Evolutionary conservation across 768 basidiomycete species (phyloP).

Genomic region (Podaxis mareebaensis): DNA sequence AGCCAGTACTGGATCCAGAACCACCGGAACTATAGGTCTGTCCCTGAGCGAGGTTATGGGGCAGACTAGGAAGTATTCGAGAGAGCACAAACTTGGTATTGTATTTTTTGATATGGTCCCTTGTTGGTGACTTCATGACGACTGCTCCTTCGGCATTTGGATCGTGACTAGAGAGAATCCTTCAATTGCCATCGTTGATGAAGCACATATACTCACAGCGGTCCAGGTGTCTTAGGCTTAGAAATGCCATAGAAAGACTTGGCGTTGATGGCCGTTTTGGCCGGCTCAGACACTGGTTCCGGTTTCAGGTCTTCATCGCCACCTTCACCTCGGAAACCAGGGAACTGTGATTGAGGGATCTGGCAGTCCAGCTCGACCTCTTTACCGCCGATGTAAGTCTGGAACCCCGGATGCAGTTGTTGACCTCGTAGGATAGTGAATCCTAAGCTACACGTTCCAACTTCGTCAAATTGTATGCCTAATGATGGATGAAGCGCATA

Average conservation of each 20-base stretch:
- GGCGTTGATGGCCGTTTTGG: slow-evolving; percentile 15
- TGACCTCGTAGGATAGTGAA: slow-evolving; percentile 61
- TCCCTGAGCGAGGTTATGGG: slow-evolving; percentile 40
- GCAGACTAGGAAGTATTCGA: slow-evolving; percentile 7
- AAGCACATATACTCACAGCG: slow-evolving; percentile 43
- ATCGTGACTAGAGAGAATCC: slow-evolving; percentile 58
- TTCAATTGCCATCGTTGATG: neutral
- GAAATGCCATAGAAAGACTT: slow-evolving; percentile 59
- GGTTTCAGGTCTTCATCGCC: slow-evolving; percentile 8
- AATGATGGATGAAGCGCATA: slow-evolving; percentile 30
- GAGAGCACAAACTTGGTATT: slow-evolving; percentile 62
- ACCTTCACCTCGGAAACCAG: slow-evolving; percentile 31
- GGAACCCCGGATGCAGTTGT: slow-evolving; percentile 46
- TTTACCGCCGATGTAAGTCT: slow-evolving; percentile 52
- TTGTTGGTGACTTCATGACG: slow-evolving; percentile 80
- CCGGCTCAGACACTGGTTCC: slow-evolving; percentile 21
- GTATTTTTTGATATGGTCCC: slow-evolving; percentile 62
- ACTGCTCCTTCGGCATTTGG: slow-evolving; percentile 76
- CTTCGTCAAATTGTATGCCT: neutral
- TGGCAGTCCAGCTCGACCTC: slow-evolving; percentile 62
- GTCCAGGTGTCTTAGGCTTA: slow-evolving; percentile 35
- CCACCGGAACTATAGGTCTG: slow-evolving; percentile 72
- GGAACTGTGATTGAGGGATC: slow-evolving; percentile 53
- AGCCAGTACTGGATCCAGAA: slow-evolving; percentile 85
- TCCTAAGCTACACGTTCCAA: slow-evolving; percentile 48